phyloP scores from a whole-genome alignment of 1,284 basidiomycete species.

The Marasmius fiardii region DNA sequence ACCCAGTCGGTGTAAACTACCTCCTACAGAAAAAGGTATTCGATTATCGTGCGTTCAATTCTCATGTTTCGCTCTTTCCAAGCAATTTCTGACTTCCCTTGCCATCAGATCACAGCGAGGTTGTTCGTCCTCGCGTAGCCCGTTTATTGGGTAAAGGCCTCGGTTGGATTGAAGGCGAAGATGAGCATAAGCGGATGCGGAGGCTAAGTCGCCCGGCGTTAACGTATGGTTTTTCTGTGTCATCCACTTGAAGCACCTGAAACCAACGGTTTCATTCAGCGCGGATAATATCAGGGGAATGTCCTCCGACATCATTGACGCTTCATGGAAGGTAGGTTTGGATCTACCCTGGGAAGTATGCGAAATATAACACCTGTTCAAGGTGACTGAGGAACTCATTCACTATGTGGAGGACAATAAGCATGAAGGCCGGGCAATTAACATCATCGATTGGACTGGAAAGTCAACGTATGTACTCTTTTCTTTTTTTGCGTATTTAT shows the following conservation, averaged over 20 bases:
- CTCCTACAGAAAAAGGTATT: neutral
- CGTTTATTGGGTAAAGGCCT: neutral
- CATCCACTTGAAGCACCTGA: neutral
- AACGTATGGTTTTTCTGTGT: neutral
- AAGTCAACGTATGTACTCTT: neutral
- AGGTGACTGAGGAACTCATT: neutral
- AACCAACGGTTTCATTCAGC: neutral
- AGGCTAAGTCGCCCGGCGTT: neutral
- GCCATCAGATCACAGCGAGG: neutral
- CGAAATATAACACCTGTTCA: neutral
- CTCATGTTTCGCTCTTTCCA: neutral
- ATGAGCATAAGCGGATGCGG: neutral
- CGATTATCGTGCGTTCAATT: neutral
- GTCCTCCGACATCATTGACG: neutral
- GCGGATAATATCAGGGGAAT: constrained; percentile 1
- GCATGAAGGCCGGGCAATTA: neutral
- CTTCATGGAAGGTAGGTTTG: neutral
- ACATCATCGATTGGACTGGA: neutral
- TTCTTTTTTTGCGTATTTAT: neutral
- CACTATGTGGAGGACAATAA: neutral
- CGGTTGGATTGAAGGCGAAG: neutral
- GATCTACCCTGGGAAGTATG: neutral
- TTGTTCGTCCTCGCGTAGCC: neutral
- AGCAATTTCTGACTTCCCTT: too few relatives aligned
- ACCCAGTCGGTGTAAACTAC: neutral